Evolutionary conservation across 768 basidiomycete genomes (phyloP).

Genomic region (Termitomyces sp.): DNA sequence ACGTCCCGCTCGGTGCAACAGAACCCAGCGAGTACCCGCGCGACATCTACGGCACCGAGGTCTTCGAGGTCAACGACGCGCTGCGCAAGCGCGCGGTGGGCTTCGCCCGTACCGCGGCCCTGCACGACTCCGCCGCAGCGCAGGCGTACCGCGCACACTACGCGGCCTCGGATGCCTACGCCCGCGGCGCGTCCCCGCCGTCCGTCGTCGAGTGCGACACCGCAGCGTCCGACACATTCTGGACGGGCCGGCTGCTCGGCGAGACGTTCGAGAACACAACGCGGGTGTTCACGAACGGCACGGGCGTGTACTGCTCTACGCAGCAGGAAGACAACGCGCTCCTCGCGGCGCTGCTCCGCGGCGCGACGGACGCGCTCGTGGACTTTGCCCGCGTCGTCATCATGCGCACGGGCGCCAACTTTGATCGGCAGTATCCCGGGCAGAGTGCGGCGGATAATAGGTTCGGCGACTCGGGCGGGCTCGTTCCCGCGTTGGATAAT

Average conservation of each 20-base stretch:
- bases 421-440: constrained; percentile 7
- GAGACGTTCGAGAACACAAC: constrained; percentile 9
- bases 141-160: not conserved
- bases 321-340: constrained; percentile 12
- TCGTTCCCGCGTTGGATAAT: not conserved
- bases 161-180: not conserved
- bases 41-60: constrained; percentile 10
- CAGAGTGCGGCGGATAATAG: constrained; percentile 6
- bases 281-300: constrained; percentile 6
- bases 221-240: constrained; percentile 6
- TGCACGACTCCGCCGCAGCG: constrained; percentile 2
- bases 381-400: constrained; percentile 9
- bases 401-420: constrained; percentile 9
- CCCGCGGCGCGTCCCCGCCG: constrained; percentile 2
- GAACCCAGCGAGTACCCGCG: constrained; percentile 3
- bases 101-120: not conserved
- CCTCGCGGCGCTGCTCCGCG: constrained; percentile 8
- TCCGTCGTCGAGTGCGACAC: constrained; percentile 11
- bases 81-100: constrained; percentile 1
- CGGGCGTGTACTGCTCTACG: constrained; percentile 7
- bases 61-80: constrained; percentile 11
- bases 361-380: constrained; percentile 1
- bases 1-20: constrained; percentile 6
- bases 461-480: constrained; percentile 3
- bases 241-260: constrained; percentile 2